A percentile compares a stretch with the other conserved stretches of the same genome.
phyloP scores from a whole-genome alignment of 2,329 filamentous ascomycete genomes.

The Fusarium graminum region DNA sequence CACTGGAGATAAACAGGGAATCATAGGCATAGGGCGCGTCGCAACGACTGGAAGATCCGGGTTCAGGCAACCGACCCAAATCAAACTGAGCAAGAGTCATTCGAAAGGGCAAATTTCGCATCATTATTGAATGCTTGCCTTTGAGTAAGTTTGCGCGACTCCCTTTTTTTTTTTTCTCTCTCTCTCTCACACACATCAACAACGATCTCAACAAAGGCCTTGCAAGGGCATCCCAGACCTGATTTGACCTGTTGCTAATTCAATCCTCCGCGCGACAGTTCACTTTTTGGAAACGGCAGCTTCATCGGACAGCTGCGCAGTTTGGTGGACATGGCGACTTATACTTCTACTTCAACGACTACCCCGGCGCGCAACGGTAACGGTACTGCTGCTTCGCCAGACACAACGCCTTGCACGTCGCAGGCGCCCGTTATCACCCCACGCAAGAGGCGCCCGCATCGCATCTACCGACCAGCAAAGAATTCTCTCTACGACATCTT shows the following conservation, averaged over 20 bases:
- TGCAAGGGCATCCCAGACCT: slow-evolving; percentile 3
- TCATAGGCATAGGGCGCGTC: slow-evolving; percentile 44
- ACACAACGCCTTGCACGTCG: slow-evolving; percentile 47
- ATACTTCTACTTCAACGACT: slow-evolving; percentile 22
- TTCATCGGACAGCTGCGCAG: slow-evolving; percentile 50
- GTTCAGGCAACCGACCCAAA: slow-evolving; percentile 38
- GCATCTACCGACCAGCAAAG: slow-evolving; percentile 57
- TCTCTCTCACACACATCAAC: slow-evolving; percentile 8
- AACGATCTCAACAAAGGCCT: slow-evolving; percentile 4
- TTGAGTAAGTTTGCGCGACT: slow-evolving; percentile 47
- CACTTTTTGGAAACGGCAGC: slow-evolving; percentile 47
- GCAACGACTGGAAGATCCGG: slow-evolving; percentile 26
- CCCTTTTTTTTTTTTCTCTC: background rate
- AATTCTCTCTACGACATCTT: slow-evolving; percentile 67
- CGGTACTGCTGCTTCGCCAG: slow-evolving; percentile 22
- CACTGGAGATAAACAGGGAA: slow-evolving; percentile 46
- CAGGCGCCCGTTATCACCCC: slow-evolving; percentile 41
- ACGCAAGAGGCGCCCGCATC: slow-evolving; percentile 48
- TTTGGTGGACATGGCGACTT: slow-evolving; percentile 49
- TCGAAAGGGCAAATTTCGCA: slow-evolving; percentile 12
- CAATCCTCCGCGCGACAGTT: slow-evolving; percentile 24
- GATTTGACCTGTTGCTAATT: slow-evolving; percentile 27
- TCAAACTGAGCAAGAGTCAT: slow-evolving; percentile 34
- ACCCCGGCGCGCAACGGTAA: slow-evolving; percentile 23
- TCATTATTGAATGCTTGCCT: slow-evolving; percentile 45